These are phyloP conservation scores for Botrytis deweyae DNA, from an alignment of 2,329 filamentous ascomycete genomes.

Conservation along the genomic window DNA sequence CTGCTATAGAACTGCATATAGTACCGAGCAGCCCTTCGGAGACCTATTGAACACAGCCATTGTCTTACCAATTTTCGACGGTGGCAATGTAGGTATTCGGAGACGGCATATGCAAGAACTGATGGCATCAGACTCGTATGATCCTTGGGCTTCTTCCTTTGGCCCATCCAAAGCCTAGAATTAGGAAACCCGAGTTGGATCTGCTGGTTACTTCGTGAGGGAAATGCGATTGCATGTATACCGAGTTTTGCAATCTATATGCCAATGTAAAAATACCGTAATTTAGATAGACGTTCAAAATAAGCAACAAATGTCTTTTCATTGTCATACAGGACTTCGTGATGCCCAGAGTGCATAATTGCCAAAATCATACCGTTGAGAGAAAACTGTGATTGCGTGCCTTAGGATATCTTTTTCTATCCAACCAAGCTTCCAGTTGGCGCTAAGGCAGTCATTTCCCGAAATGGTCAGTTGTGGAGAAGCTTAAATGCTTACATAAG, in stretches of 20 bases:
- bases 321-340: not conserved
- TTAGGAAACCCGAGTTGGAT: not conserved
- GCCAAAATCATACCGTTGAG: not conserved
- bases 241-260: not conserved
- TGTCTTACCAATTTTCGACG: slow-evolving; percentile 52
- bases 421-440: not conserved
- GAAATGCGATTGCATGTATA: not conserved
- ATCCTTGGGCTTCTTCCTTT: slow-evolving; percentile 47
- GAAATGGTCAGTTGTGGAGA: not conserved
- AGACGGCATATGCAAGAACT: slow-evolving; percentile 49
- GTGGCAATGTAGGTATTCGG: slow-evolving; percentile 54
- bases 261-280: not conserved
- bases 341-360: not conserved
- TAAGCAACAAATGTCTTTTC: not conserved
- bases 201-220: not conserved
- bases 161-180: slow-evolving; percentile 14
- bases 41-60: slow-evolving; percentile 47
- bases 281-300: not conserved
- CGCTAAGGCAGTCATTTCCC: not conserved
- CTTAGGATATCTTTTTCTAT: not conserved
- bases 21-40: slow-evolving; percentile 41
- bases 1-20: slow-evolving; percentile 18
- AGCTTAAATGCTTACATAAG: not conserved
- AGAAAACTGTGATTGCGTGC: not conserved
- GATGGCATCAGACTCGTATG: slow-evolving; percentile 46